These are phyloP conservation scores for Rhexocercosporidium sp. DNA, from an alignment of 2,329 filamentous ascomycete genomes.

Conservation along the genomic window DNA sequence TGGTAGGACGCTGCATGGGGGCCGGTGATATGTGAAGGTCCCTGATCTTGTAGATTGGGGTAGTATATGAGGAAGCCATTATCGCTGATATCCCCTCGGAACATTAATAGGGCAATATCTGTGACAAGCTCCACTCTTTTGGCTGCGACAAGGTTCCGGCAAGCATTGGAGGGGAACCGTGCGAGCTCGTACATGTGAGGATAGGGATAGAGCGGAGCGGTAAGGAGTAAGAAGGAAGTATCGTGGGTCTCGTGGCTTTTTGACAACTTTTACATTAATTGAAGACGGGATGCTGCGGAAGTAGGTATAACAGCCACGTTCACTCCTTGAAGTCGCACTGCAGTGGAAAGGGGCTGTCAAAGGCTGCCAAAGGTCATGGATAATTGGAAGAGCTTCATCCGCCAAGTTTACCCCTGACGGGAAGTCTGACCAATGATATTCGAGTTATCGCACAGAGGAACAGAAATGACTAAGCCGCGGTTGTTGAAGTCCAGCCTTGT, in stretches of 20 bases:
- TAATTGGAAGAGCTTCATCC: background rate
- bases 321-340: constrained; percentile 5
- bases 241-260: constrained; percentile 8
- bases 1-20: constrained; percentile 34
- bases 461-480: background rate
- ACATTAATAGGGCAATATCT: constrained; percentile 16
- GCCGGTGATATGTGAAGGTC: constrained; percentile 4
- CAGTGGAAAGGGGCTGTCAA: background rate
- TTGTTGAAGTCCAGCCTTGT: background rate
- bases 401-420: constrained; percentile 9
- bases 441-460: background rate
- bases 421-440: background rate
- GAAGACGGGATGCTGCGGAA: constrained; percentile 6
- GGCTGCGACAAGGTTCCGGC: constrained; percentile 18
- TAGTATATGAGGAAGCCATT: constrained; percentile 21
- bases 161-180: constrained; percentile 10
- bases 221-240: background rate
- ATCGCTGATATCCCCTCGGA: constrained; percentile 5
- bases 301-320: constrained; percentile 1
- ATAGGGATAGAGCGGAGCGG: background rate
- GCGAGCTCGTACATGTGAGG: constrained; percentile 11
- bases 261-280: background rate
- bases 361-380: background rate
- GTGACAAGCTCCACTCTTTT: constrained; percentile 22
- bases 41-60: constrained; percentile 15